These are phyloP conservation scores for Cucumis cinereus DNA, from an alignment of 306 rosid species.

Conservation along the genomic window DNA sequence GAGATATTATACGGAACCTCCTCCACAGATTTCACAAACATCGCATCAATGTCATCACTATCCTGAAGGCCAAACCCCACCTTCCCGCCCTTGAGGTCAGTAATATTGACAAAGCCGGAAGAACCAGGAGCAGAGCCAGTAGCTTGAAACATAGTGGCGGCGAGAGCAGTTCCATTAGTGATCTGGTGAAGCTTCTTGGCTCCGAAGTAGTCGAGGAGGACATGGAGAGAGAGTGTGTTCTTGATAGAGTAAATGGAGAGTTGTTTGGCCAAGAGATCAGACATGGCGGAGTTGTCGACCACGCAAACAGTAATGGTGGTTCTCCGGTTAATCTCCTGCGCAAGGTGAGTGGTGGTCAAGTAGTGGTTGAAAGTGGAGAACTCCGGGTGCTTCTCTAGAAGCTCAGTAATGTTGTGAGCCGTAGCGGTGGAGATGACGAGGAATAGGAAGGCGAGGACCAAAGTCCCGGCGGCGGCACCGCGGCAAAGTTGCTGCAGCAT, in stretches of 20 bases:
- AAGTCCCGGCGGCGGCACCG: background rate
- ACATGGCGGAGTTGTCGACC: constrained; percentile 78
- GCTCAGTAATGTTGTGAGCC: constrained; percentile 7
- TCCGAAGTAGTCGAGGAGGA: constrained; percentile 78
- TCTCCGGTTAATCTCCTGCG: constrained; percentile 48
- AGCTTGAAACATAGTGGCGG: constrained; percentile 83
- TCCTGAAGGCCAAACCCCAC: constrained; percentile 61
- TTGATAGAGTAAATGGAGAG: constrained; percentile 50
- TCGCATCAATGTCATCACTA: constrained; percentile 37
- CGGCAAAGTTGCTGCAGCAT: constrained; percentile 3
- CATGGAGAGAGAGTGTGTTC: constrained; percentile 82
- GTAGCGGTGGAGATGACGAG: background rate
- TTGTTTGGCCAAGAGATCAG: constrained; percentile 33
- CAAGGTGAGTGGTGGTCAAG: constrained; percentile 60
- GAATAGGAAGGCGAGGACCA: background rate
- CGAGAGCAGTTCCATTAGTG: constrained; percentile 79
- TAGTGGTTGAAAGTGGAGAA: constrained; percentile 78
- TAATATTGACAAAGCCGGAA: constrained; percentile 78
- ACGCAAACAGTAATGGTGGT: constrained; percentile 79
- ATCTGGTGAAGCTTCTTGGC: constrained; percentile 98
- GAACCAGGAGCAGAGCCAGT: constrained; percentile 71
- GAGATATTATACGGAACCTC: constrained; percentile 73
- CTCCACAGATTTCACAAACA: constrained; percentile 55
- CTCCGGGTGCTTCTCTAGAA: constrained; percentile 54
- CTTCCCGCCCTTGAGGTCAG: constrained; percentile 68